Conservation (phyloP, 495 filamentous ascomycete genomes). For the Xylaria palmicola region DNA sequence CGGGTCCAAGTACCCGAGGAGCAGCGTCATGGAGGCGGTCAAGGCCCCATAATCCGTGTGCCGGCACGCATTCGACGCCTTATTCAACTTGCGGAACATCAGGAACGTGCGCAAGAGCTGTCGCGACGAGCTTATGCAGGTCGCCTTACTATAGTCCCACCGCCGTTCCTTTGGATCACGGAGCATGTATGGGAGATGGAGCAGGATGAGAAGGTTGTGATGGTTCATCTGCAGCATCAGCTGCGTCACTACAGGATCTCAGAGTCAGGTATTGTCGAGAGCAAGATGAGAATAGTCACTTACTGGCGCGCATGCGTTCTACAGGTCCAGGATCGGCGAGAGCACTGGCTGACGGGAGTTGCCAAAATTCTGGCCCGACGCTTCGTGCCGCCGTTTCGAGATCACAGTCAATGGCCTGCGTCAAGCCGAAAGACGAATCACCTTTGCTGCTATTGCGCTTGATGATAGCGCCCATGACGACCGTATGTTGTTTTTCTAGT, state of each 20-base stretch:
- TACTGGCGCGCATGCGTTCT: constrained; percentile 19
- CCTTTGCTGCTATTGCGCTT: constrained; percentile 37
- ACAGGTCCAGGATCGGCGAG: neutral
- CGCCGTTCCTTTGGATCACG: constrained; percentile 40
- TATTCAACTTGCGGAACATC: constrained; percentile 34
- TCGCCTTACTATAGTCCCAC: constrained; percentile 50
- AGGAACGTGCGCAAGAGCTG: constrained; percentile 43
- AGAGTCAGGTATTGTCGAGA: neutral
- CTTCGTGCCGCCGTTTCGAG: constrained; percentile 39
- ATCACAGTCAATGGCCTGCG: constrained; percentile 45
- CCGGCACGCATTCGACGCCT: constrained; percentile 38
- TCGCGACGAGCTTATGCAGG: constrained; percentile 40
- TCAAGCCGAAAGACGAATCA: constrained; percentile 28
- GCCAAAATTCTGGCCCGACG: constrained; percentile 42
- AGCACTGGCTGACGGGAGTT: constrained; percentile 4
- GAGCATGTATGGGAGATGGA: constrained; percentile 50
- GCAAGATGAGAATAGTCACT: neutral
- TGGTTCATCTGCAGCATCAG: constrained; percentile 48
- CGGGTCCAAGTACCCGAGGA: constrained; percentile 41
- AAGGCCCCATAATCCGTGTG: constrained; percentile 48
- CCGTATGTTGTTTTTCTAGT: constrained; percentile 35
- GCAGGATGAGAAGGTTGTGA: constrained; percentile 41
- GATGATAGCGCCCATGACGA: constrained; percentile 39
- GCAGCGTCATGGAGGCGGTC: constrained; percentile 44
- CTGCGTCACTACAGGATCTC: constrained; percentile 21